Conservation (phyloP, 2,329 filamentous ascomycete genomes). For the Ceratocystis harringtonii region DNA sequence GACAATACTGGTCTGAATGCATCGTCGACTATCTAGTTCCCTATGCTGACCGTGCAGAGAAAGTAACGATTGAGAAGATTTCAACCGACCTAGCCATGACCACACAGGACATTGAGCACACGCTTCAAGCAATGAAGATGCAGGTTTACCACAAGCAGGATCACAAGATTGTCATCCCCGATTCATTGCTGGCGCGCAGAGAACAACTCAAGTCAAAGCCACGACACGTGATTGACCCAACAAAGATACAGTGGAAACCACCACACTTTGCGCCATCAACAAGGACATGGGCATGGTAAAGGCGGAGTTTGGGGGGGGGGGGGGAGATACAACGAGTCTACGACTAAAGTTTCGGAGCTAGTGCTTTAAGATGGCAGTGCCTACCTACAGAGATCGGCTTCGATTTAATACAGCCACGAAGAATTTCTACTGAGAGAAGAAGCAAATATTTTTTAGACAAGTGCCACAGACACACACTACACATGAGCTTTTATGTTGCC, state of each 20-base stretch:
- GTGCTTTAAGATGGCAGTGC: too few species aligned
- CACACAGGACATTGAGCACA: conserved; percentile 92
- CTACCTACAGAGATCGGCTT: too few species aligned
- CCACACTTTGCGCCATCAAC: conserved; percentile 83
- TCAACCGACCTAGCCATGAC: conserved; percentile 78
- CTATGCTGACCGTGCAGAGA: conserved; percentile 50
- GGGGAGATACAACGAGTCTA: not conserved
- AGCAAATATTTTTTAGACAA: too few species aligned
- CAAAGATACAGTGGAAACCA: conserved; percentile 82
- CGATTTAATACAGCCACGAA: too few species aligned
- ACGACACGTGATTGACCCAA: conserved; percentile 60
- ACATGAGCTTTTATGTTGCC: too few species aligned
- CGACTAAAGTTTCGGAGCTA: too few species aligned
- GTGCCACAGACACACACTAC: too few species aligned
- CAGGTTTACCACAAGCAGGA: conserved; percentile 90
- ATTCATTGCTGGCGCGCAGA: conserved; percentile 62
- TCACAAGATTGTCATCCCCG: conserved; percentile 86
- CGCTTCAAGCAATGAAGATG: conserved; percentile 86
- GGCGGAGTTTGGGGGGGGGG: not conserved
- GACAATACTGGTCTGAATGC: conserved; percentile 95
- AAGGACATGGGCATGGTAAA: conserved; percentile 88
- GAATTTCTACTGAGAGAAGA: too few species aligned
- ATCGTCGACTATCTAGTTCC: conserved; percentile 77
- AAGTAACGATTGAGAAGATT: conserved; percentile 73
- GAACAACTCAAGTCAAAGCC: conserved; percentile 70